These are phyloP conservation scores for Globisporangium barbulae DNA, from an alignment of 352 stramenopile genomes.

Conservation along the genomic window DNA sequence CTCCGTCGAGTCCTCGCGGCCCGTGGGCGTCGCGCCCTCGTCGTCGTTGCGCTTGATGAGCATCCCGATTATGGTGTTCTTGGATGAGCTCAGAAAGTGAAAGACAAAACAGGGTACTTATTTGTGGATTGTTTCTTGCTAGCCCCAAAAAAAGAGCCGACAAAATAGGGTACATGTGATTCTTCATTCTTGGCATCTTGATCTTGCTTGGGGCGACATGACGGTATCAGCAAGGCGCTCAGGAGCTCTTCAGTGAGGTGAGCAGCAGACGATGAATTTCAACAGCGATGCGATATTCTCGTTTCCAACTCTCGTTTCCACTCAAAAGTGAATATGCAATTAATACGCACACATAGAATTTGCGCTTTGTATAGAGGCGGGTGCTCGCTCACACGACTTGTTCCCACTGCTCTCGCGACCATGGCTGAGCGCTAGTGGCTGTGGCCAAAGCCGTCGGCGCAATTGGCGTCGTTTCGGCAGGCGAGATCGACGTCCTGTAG, in stretches of 20 bases:
- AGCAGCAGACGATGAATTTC: too few species aligned
- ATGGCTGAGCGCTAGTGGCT: constrained; percentile 26
- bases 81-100: too few species aligned
- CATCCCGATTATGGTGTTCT: constrained; percentile 9
- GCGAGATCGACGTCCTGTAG: constrained; percentile 27
- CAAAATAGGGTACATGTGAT: too few species aligned
- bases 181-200: too few species aligned
- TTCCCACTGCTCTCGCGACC: constrained; percentile 13
- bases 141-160: too few species aligned
- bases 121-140: too few species aligned
- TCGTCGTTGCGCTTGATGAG: constrained; percentile 53
- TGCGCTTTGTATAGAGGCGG: neutral
- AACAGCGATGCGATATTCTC: too few species aligned
- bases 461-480: constrained; percentile 19
- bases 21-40: constrained; percentile 45
- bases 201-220: too few species aligned
- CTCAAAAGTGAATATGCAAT: neutral
- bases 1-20: constrained; percentile 63
- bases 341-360: neutral
- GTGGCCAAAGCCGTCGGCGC: constrained; percentile 29
- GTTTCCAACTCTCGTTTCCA: too few species aligned
- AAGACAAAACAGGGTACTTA: too few species aligned
- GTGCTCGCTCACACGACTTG: neutral
- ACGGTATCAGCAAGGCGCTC: too few species aligned
- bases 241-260: too few species aligned